These are phyloP conservation scores for Lasiosphaeriaceae sp. DNA, from an alignment of 495 filamentous ascomycete genomes.

Conservation along the genomic window DNA sequence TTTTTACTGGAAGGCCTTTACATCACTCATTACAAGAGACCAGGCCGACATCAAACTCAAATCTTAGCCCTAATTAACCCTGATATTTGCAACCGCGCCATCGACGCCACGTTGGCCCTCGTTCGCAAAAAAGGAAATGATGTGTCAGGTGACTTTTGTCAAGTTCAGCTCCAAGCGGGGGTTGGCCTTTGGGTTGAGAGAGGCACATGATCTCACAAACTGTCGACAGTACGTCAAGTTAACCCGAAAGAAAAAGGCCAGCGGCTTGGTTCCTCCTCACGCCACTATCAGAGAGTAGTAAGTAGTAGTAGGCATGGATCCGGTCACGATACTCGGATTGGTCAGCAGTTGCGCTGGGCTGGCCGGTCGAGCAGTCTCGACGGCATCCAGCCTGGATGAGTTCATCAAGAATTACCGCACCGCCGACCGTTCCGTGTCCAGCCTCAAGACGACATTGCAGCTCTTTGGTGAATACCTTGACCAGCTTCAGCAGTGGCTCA, in stretches of 20 bases:
- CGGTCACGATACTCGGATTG: background rate
- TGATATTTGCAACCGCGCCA: background rate
- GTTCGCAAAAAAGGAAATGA: background rate
- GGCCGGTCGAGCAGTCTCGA: background rate
- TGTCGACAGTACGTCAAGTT: no score
- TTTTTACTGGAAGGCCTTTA: no score
- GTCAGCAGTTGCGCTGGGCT: background rate
- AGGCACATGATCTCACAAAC: background rate
- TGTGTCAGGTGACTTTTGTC: background rate
- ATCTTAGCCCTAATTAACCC: background rate
- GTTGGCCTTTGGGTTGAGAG: background rate
- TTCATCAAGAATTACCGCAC: background rate
- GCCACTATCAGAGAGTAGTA: background rate
- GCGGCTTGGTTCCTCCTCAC: no score
- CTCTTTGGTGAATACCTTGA: background rate
- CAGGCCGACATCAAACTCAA: no score
- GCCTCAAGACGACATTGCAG: background rate
- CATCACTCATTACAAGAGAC: no score
- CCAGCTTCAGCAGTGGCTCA: background rate
- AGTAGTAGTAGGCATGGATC: background rate
- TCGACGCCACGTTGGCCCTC: background rate
- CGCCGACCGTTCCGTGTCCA: slow-evolving; percentile 1
- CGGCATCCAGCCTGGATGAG: background rate
- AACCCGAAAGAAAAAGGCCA: no score
- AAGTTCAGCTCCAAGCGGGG: background rate